Evolutionary conservation across 176 grass and related monocot species (phyloP), one percentile per base, ranked within the genome.

Genomic region (Ensete ventricosum): DNA sequence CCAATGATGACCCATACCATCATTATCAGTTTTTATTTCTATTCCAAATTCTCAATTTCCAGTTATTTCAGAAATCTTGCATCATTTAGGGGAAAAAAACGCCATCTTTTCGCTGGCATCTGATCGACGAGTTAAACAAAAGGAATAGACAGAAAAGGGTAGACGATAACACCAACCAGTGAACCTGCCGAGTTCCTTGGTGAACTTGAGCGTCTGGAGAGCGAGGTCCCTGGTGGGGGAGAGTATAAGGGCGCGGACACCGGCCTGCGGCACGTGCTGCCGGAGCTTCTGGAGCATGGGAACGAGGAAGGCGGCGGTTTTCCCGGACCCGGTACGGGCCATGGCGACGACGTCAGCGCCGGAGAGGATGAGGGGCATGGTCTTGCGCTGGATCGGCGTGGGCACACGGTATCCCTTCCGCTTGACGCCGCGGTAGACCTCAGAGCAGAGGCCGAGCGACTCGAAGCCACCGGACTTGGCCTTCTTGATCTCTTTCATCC

Each of bases 261-360:
- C 95, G 13, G 88, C 86, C 73, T 87, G 86, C 0, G 90, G 78
- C 64, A 89, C 95, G 26, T 86, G 88, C 53, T 84, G 76, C 49
- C 95, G 90, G 72, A 94, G 95, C 69, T 89, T 92, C 82, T 94
- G 88, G 55, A 99, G 90, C 95, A 91, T 99, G 60, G 90, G 90
- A 11, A 99, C 73, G 0, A 99, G 88, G 83, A 99, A 99, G 9
- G 95, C 95, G 2, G 95, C 90, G 54, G 95, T 99, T 80, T 99
- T 99, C 20, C 90, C 90, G 50, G 95, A 99, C 0, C 95, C 95
- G 3, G 90, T 99, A 53, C 90, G 88, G 23, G 90, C 95, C 95
- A 99, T 99, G 76, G 90, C 95, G 17, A 92, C 95, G 57, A 99
- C 81, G 69, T 99, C 95, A 12, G 75, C 52, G 3, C 95, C 95